Conservation (phyloP, 352 stramenopile genomes). For the Phytopythium litorale region DNA sequence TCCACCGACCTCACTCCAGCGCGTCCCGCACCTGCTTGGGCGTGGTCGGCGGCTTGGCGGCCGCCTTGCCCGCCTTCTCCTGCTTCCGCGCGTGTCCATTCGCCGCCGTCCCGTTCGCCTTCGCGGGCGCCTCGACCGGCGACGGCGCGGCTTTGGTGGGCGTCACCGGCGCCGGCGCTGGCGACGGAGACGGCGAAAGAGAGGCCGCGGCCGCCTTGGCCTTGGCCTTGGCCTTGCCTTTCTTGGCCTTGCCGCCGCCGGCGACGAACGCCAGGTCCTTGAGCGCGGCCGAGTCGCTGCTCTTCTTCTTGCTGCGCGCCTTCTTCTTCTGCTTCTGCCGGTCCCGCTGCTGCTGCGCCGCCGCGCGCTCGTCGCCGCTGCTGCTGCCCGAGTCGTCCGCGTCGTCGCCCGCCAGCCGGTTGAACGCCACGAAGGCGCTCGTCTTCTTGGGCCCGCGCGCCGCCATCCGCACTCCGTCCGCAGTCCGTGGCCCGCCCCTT, state of each 20-base stretch:
- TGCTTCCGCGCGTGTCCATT: constrained; percentile 12
- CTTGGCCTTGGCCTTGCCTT: constrained; percentile 52
- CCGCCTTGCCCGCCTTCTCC: constrained; percentile 11
- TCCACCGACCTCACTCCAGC: no score
- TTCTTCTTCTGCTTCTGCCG: constrained; percentile 79
- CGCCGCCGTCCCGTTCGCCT: neutral
- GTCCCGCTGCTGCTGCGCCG: constrained; percentile 33
- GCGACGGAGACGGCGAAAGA: no score
- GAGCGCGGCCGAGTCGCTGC: constrained; percentile 57
- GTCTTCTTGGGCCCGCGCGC: constrained; percentile 37
- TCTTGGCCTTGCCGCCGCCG: constrained; percentile 59
- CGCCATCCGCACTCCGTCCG: no score
- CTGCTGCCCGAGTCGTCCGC: constrained; percentile 41
- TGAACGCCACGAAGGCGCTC: constrained; percentile 70
- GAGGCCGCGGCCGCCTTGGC: constrained; percentile 9
- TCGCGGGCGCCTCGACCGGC: neutral
- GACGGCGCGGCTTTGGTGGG: neutral
- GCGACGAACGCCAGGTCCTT: constrained; percentile 65
- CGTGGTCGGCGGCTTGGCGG: neutral
- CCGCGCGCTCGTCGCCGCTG: constrained; percentile 48
- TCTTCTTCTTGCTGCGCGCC: constrained; percentile 72
- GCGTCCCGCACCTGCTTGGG: neutral
- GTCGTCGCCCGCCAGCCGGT: constrained; percentile 38
- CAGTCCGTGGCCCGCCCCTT: no score
- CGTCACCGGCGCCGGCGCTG: constrained; percentile 5